Conservation (phyloP, 2,329 filamentous ascomycete species). For the Monosporascus sp. region DNA sequence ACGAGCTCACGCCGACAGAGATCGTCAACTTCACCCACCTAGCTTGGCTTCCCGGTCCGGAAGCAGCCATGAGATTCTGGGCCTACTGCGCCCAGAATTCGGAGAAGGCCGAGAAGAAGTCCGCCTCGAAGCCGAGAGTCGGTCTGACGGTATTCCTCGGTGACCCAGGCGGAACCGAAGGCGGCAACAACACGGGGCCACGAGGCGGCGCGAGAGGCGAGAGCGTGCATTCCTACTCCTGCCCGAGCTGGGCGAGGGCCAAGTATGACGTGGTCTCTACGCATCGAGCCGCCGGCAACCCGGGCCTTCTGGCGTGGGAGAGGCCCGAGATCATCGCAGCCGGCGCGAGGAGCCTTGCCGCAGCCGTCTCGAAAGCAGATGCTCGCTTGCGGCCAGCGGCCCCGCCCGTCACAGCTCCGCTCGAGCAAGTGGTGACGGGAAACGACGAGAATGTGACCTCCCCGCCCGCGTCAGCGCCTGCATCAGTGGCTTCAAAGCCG, state of each 20-base stretch:
- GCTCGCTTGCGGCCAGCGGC: constrained; percentile 27
- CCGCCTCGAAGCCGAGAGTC: constrained; percentile 30
- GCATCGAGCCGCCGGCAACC: constrained; percentile 32
- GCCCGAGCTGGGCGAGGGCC: constrained; percentile 42
- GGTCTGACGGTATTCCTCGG: constrained; percentile 44
- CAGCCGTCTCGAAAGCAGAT: constrained; percentile 32
- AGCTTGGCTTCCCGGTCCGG: constrained; percentile 62
- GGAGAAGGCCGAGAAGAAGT: constrained; percentile 21
- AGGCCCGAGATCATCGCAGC: constrained; percentile 38
- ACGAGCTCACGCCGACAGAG: constrained; percentile 42
- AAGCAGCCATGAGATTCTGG: constrained; percentile 54
- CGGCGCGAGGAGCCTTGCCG: constrained; percentile 36
- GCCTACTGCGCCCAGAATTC: constrained; percentile 35
- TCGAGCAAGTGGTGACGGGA: constrained; percentile 28
- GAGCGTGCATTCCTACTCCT: constrained; percentile 31
- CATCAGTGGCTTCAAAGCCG: constrained; percentile 3
- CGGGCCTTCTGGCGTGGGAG: constrained; percentile 44
- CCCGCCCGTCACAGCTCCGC: constrained; percentile 20
- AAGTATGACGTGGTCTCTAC: constrained; percentile 38
- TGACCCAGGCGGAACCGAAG: constrained; percentile 13
- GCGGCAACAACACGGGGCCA: neutral
- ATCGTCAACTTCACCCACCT: constrained; percentile 56
- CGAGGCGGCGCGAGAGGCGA: neutral
- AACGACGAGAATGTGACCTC: constrained; percentile 1
- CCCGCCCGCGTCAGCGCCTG: constrained; percentile 2